phyloP scores from a whole-genome alignment of 768 basidiomycete species.

The Pleurotus ostreatus region DNA sequence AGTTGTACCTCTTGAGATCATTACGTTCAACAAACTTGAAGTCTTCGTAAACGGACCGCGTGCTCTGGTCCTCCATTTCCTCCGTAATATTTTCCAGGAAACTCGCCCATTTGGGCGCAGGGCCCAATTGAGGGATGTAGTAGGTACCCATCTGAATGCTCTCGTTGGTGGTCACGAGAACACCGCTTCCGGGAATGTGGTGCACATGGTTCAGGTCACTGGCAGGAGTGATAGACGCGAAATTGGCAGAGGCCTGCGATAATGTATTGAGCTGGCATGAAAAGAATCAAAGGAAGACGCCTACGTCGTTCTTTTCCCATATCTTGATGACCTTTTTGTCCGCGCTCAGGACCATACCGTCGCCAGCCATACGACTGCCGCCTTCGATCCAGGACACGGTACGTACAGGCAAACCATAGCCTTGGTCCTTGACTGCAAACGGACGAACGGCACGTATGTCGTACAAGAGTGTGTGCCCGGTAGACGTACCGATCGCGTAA shows the following conservation, averaged over 20 bases:
- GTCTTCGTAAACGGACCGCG: slow-evolving; percentile 84
- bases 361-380: slow-evolving; percentile 77
- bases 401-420: slow-evolving; percentile 89
- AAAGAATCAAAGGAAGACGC: slow-evolving; percentile 22
- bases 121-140: slow-evolving; percentile 94
- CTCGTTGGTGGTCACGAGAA: slow-evolving; percentile 92
- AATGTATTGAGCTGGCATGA: background rate
- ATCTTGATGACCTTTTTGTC: slow-evolving; percentile 98
- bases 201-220: slow-evolving; percentile 88
- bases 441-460: slow-evolving; percentile 84
- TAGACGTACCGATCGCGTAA: slow-evolving; percentile 91
- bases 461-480: slow-evolving; percentile 91
- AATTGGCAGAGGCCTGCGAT: slow-evolving; percentile 74
- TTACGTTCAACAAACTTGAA: slow-evolving; percentile 93
- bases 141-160: slow-evolving; percentile 94
- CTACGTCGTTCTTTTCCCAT: slow-evolving; percentile 83
- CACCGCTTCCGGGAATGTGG: slow-evolving; percentile 83
- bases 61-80: slow-evolving; percentile 90
- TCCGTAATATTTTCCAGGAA: slow-evolving; percentile 99
- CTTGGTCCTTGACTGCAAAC: slow-evolving; percentile 92
- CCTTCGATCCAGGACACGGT: slow-evolving; percentile 88
- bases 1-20: slow-evolving; percentile 78
- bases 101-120: slow-evolving; percentile 93
- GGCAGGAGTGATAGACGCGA: slow-evolving; percentile 89
- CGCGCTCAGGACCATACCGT: slow-evolving; percentile 85